Percentiles rank a stretch among this genome's conserved stretches.
These are phyloP conservation scores for Linnemannia elongata DNA, from an alignment of 192 early-diverging fungal genomes.

Conservation along the genomic window DNA sequence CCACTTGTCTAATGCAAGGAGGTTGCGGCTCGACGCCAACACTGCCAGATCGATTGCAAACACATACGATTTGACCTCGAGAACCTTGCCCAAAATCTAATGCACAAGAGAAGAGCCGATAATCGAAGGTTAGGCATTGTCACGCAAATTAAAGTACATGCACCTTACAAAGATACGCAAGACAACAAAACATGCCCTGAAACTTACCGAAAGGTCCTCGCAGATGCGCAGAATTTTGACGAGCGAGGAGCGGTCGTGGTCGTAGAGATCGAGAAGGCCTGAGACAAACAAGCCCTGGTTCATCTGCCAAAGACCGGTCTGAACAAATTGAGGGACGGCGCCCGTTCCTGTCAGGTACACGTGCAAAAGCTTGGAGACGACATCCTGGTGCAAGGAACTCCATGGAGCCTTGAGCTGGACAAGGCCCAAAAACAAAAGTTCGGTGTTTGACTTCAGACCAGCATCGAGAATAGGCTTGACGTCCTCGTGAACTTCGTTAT, in stretches of 20 bases:
- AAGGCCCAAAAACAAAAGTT: slow-evolving; percentile 80
- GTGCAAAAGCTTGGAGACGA: slow-evolving; percentile 70
- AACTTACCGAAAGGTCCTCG: slow-evolving; percentile 81
- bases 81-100: slow-evolving; percentile 77
- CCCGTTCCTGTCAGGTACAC: slow-evolving; percentile 76
- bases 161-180: not conserved
- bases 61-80: slow-evolving; percentile 74
- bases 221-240: slow-evolving; percentile 79
- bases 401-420: slow-evolving; percentile 69
- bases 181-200: not conserved
- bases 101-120: not conserved
- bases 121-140: not conserved
- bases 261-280: slow-evolving; percentile 79
- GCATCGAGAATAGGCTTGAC: slow-evolving; percentile 74
- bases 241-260: slow-evolving; percentile 73
- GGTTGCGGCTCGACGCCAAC: slow-evolving; percentile 82
- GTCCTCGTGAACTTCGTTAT: slow-evolving; percentile 70
- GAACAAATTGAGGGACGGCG: slow-evolving; percentile 71
- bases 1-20: slow-evolving; percentile 89
- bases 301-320: slow-evolving; percentile 80
- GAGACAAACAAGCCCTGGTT: slow-evolving; percentile 69
- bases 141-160: not conserved
- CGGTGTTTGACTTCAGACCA: slow-evolving; percentile 74
- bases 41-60: slow-evolving; percentile 88
- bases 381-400: slow-evolving; percentile 72